These are phyloP conservation scores for Sarocladium oryzae DNA, from an alignment of 2,329 filamentous ascomycete species.

Conservation along the genomic window DNA sequence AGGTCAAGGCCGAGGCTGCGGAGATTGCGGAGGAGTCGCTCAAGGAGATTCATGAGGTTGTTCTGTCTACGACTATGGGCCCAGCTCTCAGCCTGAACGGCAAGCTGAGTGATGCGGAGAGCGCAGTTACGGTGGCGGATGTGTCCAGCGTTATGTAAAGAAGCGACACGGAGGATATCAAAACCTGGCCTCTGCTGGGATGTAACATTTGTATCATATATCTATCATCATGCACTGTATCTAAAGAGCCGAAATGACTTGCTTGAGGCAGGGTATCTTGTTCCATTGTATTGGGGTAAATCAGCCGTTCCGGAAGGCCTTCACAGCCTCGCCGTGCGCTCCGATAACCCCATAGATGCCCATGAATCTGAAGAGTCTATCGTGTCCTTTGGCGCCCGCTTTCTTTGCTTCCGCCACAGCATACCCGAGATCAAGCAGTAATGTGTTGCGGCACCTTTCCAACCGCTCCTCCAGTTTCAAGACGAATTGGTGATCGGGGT, in stretches of 20 bases:
- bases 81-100: conserved; percentile 85
- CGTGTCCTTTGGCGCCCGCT: conserved; percentile 35
- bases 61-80: conserved; percentile 80
- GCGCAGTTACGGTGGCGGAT: conserved; percentile 45
- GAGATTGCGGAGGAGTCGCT: conserved; percentile 54
- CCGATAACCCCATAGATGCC: conserved; percentile 46
- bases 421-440: conserved; percentile 48
- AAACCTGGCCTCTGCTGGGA: conserved; percentile 5
- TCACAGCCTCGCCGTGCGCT: conserved; percentile 46
- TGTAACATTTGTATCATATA: conserved; percentile 34
- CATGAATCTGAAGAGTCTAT: conserved; percentile 44
- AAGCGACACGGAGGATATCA: not conserved
- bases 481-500: conserved; percentile 42
- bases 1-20: conserved; percentile 71
- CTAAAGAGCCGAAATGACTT: not conserved
- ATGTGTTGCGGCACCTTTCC: conserved; percentile 46
- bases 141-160: conserved; percentile 49
- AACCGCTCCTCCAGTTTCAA: conserved; percentile 47
- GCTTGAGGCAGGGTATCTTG: conserved; percentile 23
- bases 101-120: conserved; percentile 59
- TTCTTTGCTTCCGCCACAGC: conserved; percentile 40
- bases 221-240: conserved; percentile 21
- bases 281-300: not conserved
- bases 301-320: conserved; percentile 36
- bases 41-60: conserved; percentile 50